These are phyloP conservation scores for Boletellus sp. DNA, from an alignment of 768 basidiomycete genomes.

Conservation along the genomic window DNA sequence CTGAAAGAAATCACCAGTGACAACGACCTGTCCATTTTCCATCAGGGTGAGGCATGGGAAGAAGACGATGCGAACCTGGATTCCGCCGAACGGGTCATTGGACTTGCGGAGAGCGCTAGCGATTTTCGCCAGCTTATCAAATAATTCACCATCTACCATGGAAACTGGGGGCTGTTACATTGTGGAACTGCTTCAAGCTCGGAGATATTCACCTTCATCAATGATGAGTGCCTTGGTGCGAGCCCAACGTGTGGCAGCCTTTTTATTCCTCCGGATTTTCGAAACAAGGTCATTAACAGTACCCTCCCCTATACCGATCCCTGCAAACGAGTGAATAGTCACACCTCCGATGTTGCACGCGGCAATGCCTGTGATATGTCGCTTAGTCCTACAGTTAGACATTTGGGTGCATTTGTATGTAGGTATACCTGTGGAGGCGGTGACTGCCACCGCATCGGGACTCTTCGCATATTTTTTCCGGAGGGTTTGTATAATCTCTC, in stretches of 20 bases:
- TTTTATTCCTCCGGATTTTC: constrained; percentile 80
- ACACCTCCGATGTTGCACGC: constrained; percentile 97
- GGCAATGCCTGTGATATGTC: constrained; percentile 63
- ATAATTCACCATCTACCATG: constrained; percentile 92
- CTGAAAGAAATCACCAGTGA: constrained; percentile 98
- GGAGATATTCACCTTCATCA: constrained; percentile 57
- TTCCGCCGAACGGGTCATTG: constrained; percentile 83
- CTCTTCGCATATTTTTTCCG: constrained; percentile 49
- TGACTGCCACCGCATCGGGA: constrained; percentile 81
- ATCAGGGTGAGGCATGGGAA: neutral
- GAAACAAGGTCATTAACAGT: constrained; percentile 53
- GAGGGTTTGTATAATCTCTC: constrained; percentile 83
- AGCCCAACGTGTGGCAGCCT: constrained; percentile 74
- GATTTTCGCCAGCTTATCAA: constrained; percentile 83
- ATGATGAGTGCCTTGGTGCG: constrained; percentile 82
- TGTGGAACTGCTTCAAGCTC: neutral
- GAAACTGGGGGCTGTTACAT: constrained; percentile 58
- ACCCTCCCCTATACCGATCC: constrained; percentile 82
- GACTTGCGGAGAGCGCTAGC: constrained; percentile 62
- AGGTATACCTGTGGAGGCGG: constrained; percentile 81
- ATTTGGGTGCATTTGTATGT: neutral
- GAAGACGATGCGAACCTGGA: constrained; percentile 55
- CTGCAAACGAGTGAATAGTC: constrained; percentile 94
- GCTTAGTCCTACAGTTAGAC: neutral
- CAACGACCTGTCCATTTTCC: constrained; percentile 55